Conservation (phyloP, 2,329 filamentous ascomycete species). For the Rhinocladiella mackenziei region DNA sequence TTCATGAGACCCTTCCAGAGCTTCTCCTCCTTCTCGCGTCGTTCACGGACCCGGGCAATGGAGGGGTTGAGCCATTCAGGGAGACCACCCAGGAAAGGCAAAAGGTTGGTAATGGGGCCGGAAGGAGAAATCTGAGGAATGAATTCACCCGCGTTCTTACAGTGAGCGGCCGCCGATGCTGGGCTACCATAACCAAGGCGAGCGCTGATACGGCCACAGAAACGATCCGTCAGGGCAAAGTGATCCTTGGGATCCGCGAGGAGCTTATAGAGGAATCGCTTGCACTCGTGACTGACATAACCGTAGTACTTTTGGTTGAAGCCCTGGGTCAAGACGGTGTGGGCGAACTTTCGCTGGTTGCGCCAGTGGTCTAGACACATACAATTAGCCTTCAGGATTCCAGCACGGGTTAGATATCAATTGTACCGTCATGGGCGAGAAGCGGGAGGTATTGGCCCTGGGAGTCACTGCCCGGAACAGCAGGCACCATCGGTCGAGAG, state of each 20-base stretch:
- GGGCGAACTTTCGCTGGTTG: constrained; percentile 31
- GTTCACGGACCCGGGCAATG: constrained; percentile 26
- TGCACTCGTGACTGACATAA: constrained; percentile 29
- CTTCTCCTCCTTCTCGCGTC: constrained; percentile 32
- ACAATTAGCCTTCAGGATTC: neutral
- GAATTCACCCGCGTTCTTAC: constrained; percentile 32
- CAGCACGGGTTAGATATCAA: neutral
- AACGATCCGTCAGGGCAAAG: constrained; percentile 30
- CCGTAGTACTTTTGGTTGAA: constrained; percentile 31
- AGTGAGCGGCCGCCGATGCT: constrained; percentile 29
- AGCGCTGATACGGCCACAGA: constrained; percentile 28
- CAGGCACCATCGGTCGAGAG: constrained; percentile 29
- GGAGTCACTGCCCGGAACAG: constrained; percentile 30
- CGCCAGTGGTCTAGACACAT: constrained; percentile 27
- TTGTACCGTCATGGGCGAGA: constrained; percentile 27
- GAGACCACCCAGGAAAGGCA: constrained; percentile 29
- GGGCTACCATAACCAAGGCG: constrained; percentile 29
- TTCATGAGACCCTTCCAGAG: constrained; percentile 32
- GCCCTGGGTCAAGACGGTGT: constrained; percentile 29
- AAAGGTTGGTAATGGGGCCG: constrained; percentile 29
- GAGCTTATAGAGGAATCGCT: constrained; percentile 30
- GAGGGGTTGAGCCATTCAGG: constrained; percentile 31
- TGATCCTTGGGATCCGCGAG: constrained; percentile 30
- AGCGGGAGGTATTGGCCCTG: constrained; percentile 31
- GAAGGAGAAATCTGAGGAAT: constrained; percentile 32